A percentile compares a stretch with the other conserved stretches of the same genome.
Evolutionary conservation across 2,329 filamentous ascomycete species (phyloP).

Genomic region (Aspergillus aculeatinus): DNA sequence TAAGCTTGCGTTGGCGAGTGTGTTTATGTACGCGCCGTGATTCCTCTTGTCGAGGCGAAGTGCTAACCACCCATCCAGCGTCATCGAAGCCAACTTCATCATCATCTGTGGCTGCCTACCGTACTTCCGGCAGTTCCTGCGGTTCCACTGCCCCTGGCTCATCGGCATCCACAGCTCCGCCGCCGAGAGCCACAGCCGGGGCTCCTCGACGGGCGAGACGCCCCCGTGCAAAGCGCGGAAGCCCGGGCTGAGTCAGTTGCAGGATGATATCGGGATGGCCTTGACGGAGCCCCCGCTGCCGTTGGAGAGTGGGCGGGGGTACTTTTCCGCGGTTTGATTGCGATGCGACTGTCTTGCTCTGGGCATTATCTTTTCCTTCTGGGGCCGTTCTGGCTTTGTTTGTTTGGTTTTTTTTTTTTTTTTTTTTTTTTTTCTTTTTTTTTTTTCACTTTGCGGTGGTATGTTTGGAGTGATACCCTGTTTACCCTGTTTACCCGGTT

Average conservation of each 20-base stretch:
- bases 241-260: constrained; percentile 1
- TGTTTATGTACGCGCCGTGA: constrained; percentile 11
- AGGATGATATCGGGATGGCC: constrained; percentile 4
- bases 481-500: too few relatives aligned
- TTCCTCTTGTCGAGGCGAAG: too few relatives aligned
- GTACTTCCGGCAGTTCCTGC: constrained; percentile 10
- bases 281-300: not conserved
- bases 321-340: not conserved
- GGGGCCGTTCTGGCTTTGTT: too few relatives aligned
- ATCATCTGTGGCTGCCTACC: constrained; percentile 12
- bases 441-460: fast-evolving
- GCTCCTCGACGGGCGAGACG: not conserved
- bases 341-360: too few relatives aligned
- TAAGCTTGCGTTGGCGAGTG: constrained; percentile 16
- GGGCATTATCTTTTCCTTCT: too few relatives aligned
- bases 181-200: not conserved
- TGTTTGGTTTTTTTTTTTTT: too few relatives aligned
- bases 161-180: not conserved
- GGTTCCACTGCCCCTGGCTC: constrained; percentile 3
- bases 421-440: too few relatives aligned
- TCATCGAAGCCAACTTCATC: constrained; percentile 14
- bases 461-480: too few relatives aligned
- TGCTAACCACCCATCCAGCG: not conserved
- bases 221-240: not conserved
- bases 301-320: not conserved